phyloP scores from a whole-genome alignment of 495 filamentous ascomycete species.

The Terfezia claveryi region DNA sequence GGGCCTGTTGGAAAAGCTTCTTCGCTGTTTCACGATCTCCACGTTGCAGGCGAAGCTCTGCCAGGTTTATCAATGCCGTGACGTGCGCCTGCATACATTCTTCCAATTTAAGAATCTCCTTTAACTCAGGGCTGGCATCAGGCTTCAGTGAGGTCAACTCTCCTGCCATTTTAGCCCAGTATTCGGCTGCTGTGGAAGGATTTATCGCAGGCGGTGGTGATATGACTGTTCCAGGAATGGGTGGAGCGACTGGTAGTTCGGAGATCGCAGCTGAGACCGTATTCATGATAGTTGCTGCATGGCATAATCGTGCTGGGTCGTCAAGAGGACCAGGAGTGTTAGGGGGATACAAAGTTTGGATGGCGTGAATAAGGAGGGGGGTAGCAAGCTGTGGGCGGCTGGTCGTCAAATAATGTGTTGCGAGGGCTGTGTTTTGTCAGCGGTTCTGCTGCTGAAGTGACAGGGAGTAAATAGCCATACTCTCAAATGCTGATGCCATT shows the following conservation, averaged over 20 bases:
- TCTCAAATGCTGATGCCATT: constrained; percentile 47
- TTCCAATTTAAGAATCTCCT: constrained; percentile 18
- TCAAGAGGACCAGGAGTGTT: constrained; percentile 21
- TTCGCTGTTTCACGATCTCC: constrained; percentile 42
- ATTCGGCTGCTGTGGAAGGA: constrained; percentile 36
- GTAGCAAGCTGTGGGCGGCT: constrained; percentile 54
- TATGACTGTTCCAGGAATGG: constrained; percentile 40
- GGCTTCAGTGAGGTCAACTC: constrained; percentile 32
- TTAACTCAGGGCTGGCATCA: constrained; percentile 31
- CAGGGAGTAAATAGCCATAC: constrained; percentile 21
- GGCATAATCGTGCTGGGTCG: constrained; percentile 33
- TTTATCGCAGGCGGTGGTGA: constrained; percentile 26
- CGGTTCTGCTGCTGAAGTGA: not conserved
- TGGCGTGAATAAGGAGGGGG: constrained; percentile 70
- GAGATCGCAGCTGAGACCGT: constrained; percentile 31
- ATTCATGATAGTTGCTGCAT: constrained; percentile 53
- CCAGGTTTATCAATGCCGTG: constrained; percentile 66
- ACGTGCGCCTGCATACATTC: constrained; percentile 78
- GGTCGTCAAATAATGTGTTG: constrained; percentile 43
- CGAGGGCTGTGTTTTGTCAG: constrained; percentile 34
- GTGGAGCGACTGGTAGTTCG: constrained; percentile 19
- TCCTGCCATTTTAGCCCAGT: constrained; percentile 60
- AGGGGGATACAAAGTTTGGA: constrained; percentile 16
- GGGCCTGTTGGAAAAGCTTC: constrained; percentile 40
- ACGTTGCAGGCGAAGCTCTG: constrained; percentile 52